Conservation (phyloP, 129 eudicot genomes). For the Flaveria brownii region DNA sequence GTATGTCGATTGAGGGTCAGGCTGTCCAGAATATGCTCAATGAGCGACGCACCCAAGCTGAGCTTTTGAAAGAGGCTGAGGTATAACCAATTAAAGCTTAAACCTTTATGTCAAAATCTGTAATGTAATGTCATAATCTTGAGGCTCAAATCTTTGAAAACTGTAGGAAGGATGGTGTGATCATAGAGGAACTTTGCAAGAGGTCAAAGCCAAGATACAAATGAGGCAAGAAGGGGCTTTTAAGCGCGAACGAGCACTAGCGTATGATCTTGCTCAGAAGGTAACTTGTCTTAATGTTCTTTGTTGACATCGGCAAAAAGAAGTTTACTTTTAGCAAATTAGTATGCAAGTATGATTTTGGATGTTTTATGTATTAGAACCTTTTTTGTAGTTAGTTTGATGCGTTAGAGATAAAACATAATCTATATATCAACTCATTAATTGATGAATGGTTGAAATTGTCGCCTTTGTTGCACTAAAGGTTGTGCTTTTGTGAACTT, state of each 20-base stretch:
- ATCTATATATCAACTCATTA: not conserved
- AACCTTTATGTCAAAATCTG: not conserved
- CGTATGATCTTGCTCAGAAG: conserved; percentile 87
- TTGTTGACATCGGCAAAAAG: not conserved
- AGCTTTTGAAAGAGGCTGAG: conserved; percentile 82
- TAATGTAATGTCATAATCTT: not conserved
- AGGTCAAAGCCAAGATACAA: conserved; percentile 81
- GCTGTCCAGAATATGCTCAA: conserved; percentile 81
- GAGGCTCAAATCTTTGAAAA: not conserved
- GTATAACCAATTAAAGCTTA: conserved; percentile 24
- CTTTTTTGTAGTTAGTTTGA: not conserved
- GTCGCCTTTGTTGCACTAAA: not conserved
- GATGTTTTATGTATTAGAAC: not conserved
- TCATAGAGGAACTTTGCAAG: conserved; percentile 73
- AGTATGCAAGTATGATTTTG: not conserved
- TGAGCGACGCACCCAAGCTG: conserved; percentile 64
- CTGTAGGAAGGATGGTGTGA: conserved; percentile 97
- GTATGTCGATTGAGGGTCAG: conserved; percentile 96
- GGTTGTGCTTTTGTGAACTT: not conserved
- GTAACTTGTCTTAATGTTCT: conserved; percentile 31
- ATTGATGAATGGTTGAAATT: not conserved
- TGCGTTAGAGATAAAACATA: not conserved
- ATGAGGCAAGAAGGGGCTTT: conserved; percentile 91
- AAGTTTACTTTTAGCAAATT: not conserved
- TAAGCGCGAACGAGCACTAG: conserved; percentile 92